Percentiles rank a stretch among this genome's conserved stretches.
phyloP scores from a whole-genome alignment of 2,329 filamentous ascomycete genomes.

The Colletotrichum sp. region DNA sequence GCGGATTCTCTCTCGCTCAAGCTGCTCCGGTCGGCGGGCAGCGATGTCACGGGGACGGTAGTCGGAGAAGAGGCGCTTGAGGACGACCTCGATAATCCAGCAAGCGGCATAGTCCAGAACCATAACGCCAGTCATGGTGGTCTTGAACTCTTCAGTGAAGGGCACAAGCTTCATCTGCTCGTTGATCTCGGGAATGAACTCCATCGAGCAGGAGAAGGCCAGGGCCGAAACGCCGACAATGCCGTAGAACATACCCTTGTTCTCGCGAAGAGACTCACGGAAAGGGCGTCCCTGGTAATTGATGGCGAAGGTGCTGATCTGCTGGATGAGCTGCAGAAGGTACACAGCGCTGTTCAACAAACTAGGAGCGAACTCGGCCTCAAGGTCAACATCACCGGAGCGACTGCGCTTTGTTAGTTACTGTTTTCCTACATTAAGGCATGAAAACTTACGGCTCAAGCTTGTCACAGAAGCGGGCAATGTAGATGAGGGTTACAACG shows the following conservation, averaged over 20 bases:
- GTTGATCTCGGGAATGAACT: constrained; percentile 95
- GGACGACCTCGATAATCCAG: constrained; percentile 82
- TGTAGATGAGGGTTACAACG: constrained; percentile 91
- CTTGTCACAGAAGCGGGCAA: constrained; percentile 85
- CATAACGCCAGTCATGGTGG: constrained; percentile 85
- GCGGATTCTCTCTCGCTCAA: constrained; percentile 74
- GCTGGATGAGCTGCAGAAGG: constrained; percentile 95
- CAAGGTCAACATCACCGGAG: constrained; percentile 76
- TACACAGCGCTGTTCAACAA: constrained; percentile 97
- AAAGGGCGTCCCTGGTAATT: constrained; percentile 99
- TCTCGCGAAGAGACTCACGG: constrained; percentile 93
- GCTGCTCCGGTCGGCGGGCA: constrained; percentile 82
- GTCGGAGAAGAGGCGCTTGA: constrained; percentile 89
- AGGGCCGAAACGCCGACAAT: constrained; percentile 88
- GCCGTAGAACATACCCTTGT: constrained; percentile 98
- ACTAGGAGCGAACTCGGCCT: constrained; percentile 92
- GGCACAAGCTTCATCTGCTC: constrained; percentile 90
- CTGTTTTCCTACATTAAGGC: neutral
- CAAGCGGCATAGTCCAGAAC: constrained; percentile 85
- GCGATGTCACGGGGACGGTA: constrained; percentile 95
- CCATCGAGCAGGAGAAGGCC: constrained; percentile 92
- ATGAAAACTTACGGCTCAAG: constrained; percentile 77
- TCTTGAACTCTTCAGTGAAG: constrained; percentile 88
- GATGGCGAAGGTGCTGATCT: constrained; percentile 98
- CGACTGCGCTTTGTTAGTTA: constrained; percentile 44